Conservation (phyloP, 2,329 filamentous ascomycete species). For the Ceratocystis huliohia region DNA sequence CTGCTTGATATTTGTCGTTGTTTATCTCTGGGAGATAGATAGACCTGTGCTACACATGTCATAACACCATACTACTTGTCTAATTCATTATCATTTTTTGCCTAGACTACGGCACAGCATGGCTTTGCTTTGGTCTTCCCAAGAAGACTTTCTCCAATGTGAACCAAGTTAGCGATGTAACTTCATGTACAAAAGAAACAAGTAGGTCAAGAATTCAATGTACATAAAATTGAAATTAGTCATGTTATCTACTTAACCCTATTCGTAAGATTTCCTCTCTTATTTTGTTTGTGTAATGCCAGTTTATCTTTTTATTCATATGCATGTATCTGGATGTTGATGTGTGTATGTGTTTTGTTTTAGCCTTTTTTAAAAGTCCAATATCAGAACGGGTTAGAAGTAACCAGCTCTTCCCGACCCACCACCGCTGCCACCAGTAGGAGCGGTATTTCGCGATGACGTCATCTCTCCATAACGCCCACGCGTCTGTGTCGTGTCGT, state of each 20-base stretch:
- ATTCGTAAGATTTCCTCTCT: too few species aligned
- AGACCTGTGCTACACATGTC: too few species aligned
- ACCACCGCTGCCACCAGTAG: constrained; percentile 1
- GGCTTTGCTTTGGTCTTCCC: too few species aligned
- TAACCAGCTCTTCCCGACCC: too few species aligned
- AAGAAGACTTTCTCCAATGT: too few species aligned
- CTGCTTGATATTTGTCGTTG: background rate
- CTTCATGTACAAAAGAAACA: too few species aligned
- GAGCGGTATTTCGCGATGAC: constrained; percentile 28
- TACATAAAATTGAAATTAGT: too few species aligned
- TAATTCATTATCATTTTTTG: background rate
- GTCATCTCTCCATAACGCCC: constrained; percentile 94
- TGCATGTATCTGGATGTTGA: background rate
- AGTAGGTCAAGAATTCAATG: too few species aligned
- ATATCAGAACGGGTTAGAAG: background rate
- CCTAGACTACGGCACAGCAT: background rate
- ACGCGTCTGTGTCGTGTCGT: constrained; percentile 87
- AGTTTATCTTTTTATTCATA: background rate
- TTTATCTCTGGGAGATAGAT: background rate
- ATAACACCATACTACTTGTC: background rate
- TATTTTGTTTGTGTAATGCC: too few species aligned
- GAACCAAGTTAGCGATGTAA: too few species aligned
- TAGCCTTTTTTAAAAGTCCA: background rate
- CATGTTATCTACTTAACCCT: too few species aligned
- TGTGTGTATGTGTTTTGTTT: background rate